Conservation (phyloP, 1,284 basidiomycete genomes). For the Ganoderma boninense region DNA sequence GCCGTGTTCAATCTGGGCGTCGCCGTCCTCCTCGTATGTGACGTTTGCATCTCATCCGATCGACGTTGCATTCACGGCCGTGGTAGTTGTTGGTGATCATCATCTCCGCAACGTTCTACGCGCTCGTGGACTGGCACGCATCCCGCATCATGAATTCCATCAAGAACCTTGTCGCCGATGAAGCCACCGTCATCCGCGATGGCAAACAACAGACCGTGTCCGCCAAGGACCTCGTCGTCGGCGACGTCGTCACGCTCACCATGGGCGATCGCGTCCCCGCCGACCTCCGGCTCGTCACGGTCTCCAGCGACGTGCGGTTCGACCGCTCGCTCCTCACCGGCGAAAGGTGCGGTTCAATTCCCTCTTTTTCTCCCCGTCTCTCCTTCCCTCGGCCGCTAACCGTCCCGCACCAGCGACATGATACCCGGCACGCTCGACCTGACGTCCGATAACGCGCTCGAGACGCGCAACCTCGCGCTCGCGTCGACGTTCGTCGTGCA, state of each 20-base stretch:
- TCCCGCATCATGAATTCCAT: conserved; percentile 61
- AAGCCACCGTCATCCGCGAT: conserved; percentile 56
- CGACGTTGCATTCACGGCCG: conserved; percentile 52
- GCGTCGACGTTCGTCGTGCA: conserved; percentile 60
- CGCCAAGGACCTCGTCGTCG: conserved; percentile 43
- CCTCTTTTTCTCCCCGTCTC: background rate
- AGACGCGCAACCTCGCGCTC: conserved; percentile 71
- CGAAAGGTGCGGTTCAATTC: conserved; percentile 45
- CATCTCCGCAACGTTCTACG: conserved; percentile 48
- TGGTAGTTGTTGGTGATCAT: conserved; percentile 49
- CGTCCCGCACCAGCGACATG: conserved; percentile 47
- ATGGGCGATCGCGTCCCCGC: conserved; percentile 56
- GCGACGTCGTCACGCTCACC: conserved; percentile 42
- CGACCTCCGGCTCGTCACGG: conserved; percentile 57
- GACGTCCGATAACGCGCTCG: conserved; percentile 65
- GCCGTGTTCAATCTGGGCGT: conserved; percentile 56
- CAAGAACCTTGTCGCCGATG: conserved; percentile 56
- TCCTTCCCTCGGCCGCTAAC: background rate
- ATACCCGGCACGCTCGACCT: conserved; percentile 57
- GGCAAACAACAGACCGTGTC: conserved; percentile 43
- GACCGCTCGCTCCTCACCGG: conserved; percentile 75
- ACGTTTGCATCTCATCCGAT: conserved; percentile 50
- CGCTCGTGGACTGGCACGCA: conserved; percentile 53
- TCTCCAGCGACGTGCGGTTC: conserved; percentile 61
- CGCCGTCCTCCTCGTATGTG: conserved; percentile 53